These are phyloP conservation scores for Aplosporella prunicola DNA, from an alignment of 2,329 filamentous ascomycete genomes.

Conservation along the genomic window DNA sequence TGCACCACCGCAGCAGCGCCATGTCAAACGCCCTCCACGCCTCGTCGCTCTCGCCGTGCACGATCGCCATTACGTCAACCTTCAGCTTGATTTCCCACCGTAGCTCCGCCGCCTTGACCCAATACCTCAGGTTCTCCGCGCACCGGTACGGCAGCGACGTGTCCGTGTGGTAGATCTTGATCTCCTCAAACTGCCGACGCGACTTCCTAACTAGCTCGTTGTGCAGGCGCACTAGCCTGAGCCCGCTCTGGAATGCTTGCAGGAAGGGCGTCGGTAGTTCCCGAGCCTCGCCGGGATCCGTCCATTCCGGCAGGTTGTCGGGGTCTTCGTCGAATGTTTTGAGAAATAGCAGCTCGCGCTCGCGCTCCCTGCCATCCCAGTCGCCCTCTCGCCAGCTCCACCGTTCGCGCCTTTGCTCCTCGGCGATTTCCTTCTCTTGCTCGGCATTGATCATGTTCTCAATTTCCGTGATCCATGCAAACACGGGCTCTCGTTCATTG, in stretches of 20 bases:
- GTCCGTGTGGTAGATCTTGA: constrained; percentile 83
- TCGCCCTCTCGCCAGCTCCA: constrained; percentile 76
- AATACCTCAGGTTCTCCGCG: constrained; percentile 89
- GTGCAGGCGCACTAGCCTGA: constrained; percentile 76
- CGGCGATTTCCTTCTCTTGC: constrained; percentile 64
- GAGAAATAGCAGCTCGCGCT: constrained; percentile 75
- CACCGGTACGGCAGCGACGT: constrained; percentile 89
- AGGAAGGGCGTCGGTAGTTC: constrained; percentile 66
- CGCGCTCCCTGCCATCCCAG: constrained; percentile 62
- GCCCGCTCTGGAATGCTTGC: constrained; percentile 62
- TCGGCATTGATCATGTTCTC: constrained; percentile 68
- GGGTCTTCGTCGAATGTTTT: constrained; percentile 56
- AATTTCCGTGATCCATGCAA: constrained; percentile 70
- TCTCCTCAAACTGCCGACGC: constrained; percentile 76
- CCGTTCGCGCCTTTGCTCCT: constrained; percentile 58
- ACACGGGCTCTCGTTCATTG: constrained; percentile 68
- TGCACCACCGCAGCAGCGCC: constrained; percentile 76
- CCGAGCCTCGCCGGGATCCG: constrained; percentile 41
- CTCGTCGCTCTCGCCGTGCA: constrained; percentile 59
- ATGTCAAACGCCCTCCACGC: constrained; percentile 77
- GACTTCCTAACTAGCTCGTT: constrained; percentile 82
- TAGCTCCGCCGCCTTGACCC: constrained; percentile 91
- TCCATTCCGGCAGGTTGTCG: constrained; percentile 59
- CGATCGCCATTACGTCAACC: constrained; percentile 77
- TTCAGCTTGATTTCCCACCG: constrained; percentile 80